Evolutionary conservation across 192 early-diverging fungal species (phyloP), one percentile per base, ranked within the genome.

Genomic region (Coemansia sp.): DNA sequence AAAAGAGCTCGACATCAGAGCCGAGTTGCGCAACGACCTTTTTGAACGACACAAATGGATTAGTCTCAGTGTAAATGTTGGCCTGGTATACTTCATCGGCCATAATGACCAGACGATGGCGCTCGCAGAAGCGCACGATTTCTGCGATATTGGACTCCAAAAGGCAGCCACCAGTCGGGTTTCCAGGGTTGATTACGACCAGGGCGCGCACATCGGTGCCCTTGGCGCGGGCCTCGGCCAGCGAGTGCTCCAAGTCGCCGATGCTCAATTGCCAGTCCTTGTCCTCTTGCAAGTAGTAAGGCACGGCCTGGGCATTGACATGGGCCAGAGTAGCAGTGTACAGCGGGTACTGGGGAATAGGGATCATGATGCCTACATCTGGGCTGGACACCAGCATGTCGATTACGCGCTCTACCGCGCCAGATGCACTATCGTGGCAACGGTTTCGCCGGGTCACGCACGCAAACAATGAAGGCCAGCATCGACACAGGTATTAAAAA

Each of bases 51-150:
- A 93, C 92, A 80, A 98, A 99, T 27, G 97, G 97, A 30, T 89
- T 88, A 13, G 86, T 73, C 27, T 78, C 74, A 13, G 85, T 81
- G 85, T 98, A 98, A 59, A 95, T 90, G 79, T 98, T 98, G 59
- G 94, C 91, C 84, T 99, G 97, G 81, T 99, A 99, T 29, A 99
- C 97, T 70, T 99, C 97, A 80, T 99, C 97, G 1, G 97, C 97
- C 24, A 99, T 73, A 3, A 99, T 69, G 15, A 97, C 89, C 43
- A 99, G 80, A 24, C 72, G 85, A 73, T 99, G 89, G 50, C 79
- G 71, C 68, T 91, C 84, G 78, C 94, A 96, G 77, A 98, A 95
- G 49, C 86, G 84, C 56, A 99, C 88, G 49, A 99, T 92, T 83
- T 95, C 92, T 10, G 78, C 82, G 85, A 99, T 97, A 72, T 94